phyloP scores from a whole-genome alignment of 163 green algal species.

The Coccomyxa subellipsoidea region DNA sequence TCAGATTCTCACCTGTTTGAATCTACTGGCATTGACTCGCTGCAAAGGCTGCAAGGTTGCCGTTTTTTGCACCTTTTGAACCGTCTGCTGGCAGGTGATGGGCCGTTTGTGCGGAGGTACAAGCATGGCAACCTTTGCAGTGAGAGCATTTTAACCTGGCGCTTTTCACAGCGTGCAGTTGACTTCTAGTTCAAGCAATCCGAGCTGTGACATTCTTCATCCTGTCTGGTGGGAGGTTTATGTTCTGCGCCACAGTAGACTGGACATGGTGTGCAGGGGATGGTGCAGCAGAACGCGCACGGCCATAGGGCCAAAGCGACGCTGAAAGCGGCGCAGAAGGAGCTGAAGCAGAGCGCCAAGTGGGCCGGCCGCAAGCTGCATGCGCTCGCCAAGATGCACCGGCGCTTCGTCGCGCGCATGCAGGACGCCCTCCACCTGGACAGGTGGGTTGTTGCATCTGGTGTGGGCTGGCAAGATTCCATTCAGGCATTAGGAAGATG shows the following conservation, averaged over 20 bases:
- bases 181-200: no score
- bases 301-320: background rate
- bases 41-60: background rate
- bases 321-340: background rate
- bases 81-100: background rate
- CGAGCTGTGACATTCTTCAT: no score
- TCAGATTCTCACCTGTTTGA: background rate
- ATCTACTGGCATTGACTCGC: background rate
- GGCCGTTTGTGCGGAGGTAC: background rate
- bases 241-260: no score
- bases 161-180: no score
- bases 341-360: conserved; percentile 1
- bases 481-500: background rate
- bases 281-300: background rate
- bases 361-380: background rate
- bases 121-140: no score
- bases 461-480: no score
- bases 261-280: background rate
- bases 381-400: background rate
- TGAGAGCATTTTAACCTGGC: no score
- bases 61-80: background rate
- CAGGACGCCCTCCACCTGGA: background rate
- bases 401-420: background rate
- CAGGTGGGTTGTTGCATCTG: no score
- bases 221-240: no score